Evolutionary conservation across 2,329 filamentous ascomycete genomes (phyloP).

Genomic region (Fusarium haematococcum): DNA sequence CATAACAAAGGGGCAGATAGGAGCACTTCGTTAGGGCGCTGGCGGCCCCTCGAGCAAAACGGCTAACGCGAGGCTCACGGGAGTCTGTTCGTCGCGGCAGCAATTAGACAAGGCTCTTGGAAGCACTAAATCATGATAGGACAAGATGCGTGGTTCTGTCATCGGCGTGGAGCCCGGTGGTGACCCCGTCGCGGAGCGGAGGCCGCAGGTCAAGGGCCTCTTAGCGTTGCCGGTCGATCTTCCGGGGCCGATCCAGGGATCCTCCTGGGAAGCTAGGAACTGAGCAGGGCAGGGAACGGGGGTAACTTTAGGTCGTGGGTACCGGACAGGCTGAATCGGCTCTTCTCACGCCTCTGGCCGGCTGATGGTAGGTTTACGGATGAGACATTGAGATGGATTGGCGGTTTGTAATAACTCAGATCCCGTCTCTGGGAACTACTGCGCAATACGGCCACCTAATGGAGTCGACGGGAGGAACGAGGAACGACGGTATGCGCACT

Average conservation of each 20-base stretch:
- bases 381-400: conserved; percentile 31
- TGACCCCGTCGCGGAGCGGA: conserved; percentile 5
- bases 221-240: conserved; percentile 28
- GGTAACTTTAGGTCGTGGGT: not conserved
- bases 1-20: conserved; percentile 36
- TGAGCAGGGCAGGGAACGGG: conserved; percentile 5
- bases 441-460: not conserved
- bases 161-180: conserved; percentile 7
- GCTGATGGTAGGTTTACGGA: conserved; percentile 11
- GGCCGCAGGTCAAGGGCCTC: conserved; percentile 1
- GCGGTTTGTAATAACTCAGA: conserved; percentile 28
- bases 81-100: conserved; percentile 13
- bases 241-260: conserved; percentile 33
- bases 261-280: conserved; percentile 34
- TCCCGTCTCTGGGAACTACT: not conserved
- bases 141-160: not conserved
- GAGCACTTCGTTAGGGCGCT: conserved; percentile 17
- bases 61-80: conserved; percentile 27
- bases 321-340: not conserved
- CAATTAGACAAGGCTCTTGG: conserved; percentile 31
- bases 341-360: conserved; percentile 10
- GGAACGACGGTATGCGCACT: not conserved
- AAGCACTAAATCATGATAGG: conserved; percentile 4
- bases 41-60: not conserved
- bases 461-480: not conserved